Percentiles rank a stretch among this genome's conserved stretches.
phyloP scores from a whole-genome alignment of 306 rosid species.

The Vachellia pachyceras region DNA sequence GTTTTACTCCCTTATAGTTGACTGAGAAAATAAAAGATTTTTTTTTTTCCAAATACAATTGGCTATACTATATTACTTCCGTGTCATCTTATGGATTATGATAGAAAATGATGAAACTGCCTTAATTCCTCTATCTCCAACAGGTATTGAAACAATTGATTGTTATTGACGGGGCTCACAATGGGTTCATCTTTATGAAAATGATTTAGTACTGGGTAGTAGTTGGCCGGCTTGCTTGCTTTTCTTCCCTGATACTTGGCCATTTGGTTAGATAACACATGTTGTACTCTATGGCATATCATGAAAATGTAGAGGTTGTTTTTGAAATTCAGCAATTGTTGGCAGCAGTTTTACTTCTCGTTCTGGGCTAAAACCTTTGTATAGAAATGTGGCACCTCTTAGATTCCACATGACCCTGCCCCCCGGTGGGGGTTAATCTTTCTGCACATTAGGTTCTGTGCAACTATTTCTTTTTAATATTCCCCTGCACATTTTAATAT shows the following conservation, averaged over 20 bases:
- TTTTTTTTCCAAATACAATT: background rate
- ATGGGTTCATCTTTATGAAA: background rate
- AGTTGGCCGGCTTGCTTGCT: background rate
- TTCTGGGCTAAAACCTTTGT: no score
- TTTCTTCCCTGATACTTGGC: background rate
- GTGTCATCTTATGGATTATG: background rate
- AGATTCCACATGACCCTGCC: no score
- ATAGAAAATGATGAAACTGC: background rate
- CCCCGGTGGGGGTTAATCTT: no score
- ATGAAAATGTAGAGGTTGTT: conserved; percentile 15
- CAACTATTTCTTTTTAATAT: no score
- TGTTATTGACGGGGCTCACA: background rate
- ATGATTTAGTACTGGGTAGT: background rate
- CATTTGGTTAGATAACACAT: background rate
- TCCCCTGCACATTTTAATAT: background rate
- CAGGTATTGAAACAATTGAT: background rate
- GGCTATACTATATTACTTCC: background rate
- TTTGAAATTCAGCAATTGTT: background rate
- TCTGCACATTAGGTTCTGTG: no score
- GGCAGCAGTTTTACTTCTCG: background rate
- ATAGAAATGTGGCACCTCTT: no score
- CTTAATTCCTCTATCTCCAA: background rate
- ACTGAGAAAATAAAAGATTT: background rate
- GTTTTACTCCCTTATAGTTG: background rate
- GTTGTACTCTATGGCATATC: background rate